These are phyloP conservation scores for Staphylotrichum tortipilum DNA, from an alignment of 495 filamentous ascomycete species.

Conservation along the genomic window DNA sequence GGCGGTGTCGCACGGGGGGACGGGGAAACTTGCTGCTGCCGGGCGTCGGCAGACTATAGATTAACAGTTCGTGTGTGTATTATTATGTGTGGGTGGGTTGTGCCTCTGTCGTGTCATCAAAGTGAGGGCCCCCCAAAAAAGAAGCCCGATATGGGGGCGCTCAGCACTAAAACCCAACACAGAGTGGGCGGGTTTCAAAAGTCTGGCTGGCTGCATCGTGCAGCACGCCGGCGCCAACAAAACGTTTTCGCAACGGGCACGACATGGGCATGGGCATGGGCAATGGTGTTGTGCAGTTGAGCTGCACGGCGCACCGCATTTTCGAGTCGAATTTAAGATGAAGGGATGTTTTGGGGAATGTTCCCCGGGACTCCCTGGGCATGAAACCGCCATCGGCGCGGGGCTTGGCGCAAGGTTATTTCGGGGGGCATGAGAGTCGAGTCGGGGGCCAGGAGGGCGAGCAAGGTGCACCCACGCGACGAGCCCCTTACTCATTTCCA, in stretches of 20 bases:
- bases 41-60: no score
- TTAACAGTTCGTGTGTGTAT: no score
- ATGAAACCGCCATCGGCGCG: slow-evolving; percentile 8
- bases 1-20: no score
- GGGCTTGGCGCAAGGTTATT: slow-evolving; percentile 16
- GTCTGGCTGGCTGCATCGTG: not conserved
- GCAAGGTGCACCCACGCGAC: slow-evolving; percentile 3
- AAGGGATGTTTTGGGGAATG: no score
- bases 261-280: no score
- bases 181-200: no score
- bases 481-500: slow-evolving; percentile 6
- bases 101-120: not conserved
- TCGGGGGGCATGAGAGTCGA: slow-evolving; percentile 6
- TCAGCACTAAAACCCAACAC: not conserved
- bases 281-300: no score
- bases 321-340: not conserved
- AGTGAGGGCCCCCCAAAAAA: not conserved
- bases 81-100: no score
- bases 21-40: no score
- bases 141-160: not conserved
- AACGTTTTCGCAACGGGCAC: no score
- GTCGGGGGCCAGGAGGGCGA: no score
- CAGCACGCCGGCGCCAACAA: not conserved
- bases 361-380: not conserved
- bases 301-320: no score